These are phyloP conservation scores for Mallotus nudiflorus DNA, from an alignment of 345 rosid genomes.

Conservation along the genomic window DNA sequence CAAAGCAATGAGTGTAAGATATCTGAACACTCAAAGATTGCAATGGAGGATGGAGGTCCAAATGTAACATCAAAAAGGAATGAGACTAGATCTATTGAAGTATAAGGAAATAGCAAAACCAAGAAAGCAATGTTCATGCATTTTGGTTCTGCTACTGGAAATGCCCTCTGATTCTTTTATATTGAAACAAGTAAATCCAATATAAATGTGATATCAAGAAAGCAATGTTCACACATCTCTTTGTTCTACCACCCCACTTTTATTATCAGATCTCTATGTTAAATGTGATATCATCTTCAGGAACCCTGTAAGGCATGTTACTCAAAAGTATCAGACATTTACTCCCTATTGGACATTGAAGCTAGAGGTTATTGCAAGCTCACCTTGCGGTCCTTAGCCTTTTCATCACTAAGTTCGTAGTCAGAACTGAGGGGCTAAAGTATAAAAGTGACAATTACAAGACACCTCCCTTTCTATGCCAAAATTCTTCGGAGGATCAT, in stretches of 20 bases:
- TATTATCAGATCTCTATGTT: neutral
- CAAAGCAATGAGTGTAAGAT: neutral
- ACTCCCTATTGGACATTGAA: neutral
- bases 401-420: neutral
- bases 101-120: neutral
- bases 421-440: too few relatives aligned
- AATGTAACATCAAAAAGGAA: neutral
- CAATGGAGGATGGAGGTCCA: neutral
- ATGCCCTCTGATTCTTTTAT: neutral
- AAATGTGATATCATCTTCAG: too few relatives aligned
- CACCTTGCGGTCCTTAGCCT: neutral
- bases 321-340: neutral
- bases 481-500: neutral
- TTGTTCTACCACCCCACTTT: neutral
- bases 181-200: neutral
- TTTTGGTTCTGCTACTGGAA: neutral
- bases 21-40: neutral
- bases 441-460: neutral
- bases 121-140: neutral
- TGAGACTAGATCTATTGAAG: neutral
- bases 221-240: too few relatives aligned
- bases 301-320: neutral
- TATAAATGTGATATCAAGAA: neutral
- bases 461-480: neutral
- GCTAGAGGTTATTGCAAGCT: neutral